Percentiles rank a stretch among this genome's conserved stretches.
phyloP scores from a whole-genome alignment of 768 basidiomycete species.

The Lactifluus subvellereus region DNA sequence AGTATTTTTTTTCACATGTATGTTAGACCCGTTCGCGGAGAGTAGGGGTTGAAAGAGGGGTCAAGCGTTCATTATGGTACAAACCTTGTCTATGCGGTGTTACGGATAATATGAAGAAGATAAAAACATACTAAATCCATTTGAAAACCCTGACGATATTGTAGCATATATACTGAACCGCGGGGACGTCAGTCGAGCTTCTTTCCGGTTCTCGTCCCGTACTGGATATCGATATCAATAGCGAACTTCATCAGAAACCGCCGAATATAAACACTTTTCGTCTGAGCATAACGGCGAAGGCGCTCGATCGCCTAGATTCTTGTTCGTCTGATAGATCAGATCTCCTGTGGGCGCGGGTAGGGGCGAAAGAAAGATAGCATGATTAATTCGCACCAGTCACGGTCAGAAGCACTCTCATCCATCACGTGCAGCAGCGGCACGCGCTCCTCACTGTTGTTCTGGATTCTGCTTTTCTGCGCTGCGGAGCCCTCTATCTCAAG shows the following conservation, averaged over 20 bases:
- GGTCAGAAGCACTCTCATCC: slow-evolving; percentile 90
- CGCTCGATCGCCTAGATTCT: slow-evolving; percentile 80
- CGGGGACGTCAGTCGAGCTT: slow-evolving; percentile 17
- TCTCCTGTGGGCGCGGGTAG: slow-evolving; percentile 78
- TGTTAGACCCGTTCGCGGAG: too few species aligned
- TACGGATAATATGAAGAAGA: background rate
- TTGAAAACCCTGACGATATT: background rate
- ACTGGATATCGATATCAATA: slow-evolving; percentile 77
- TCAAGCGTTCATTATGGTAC: too few species aligned
- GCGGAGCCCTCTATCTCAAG: slow-evolving; percentile 79
- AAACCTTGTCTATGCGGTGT: background rate
- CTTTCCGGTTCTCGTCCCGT: slow-evolving; percentile 40
- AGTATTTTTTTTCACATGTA: too few species aligned
- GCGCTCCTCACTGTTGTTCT: slow-evolving; percentile 67
- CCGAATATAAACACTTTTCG: slow-evolving; percentile 74
- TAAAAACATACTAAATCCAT: background rate
- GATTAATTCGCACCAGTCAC: slow-evolving; percentile 81
- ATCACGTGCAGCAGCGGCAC: slow-evolving; percentile 87
- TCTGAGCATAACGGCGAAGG: slow-evolving; percentile 77
- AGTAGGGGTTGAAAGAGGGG: too few species aligned
- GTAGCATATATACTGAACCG: background rate
- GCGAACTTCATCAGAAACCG: slow-evolving; percentile 81
- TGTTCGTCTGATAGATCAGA: slow-evolving; percentile 64
- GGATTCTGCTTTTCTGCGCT: slow-evolving; percentile 79
- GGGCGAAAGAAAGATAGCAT: slow-evolving; percentile 92